Evolutionary conservation across 2,329 filamentous ascomycete species (phyloP), one percentile per base, ranked within the genome.

Genomic region (Trichoderma aggressivum): DNA sequence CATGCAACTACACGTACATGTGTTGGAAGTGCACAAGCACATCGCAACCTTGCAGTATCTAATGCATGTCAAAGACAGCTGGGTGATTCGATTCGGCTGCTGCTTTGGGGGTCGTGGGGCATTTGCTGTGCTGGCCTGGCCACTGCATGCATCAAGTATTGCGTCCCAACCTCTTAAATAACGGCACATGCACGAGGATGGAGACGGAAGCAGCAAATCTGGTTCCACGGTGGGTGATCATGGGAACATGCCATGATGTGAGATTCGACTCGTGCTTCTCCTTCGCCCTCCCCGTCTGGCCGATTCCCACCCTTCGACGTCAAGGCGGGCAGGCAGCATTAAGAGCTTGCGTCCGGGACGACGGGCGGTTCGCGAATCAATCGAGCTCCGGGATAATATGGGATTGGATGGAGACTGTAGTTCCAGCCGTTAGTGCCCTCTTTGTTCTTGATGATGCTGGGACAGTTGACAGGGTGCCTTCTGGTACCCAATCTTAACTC

Each of bases 71-170:
- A 58, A 70, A 21, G 21, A 47, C 32, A 36, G 39, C 67, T 63
- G 59, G 47, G 55, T 63, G 59, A 63, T 70, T 70, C 67, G 67
- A 63, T 70, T 70, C 67, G 67, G 67, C 67, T 63, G 67, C 21
- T 47, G n/a, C 18, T 30, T 34, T 63, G 24, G 43, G 21, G 21
- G 67, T 30, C 67, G 67, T 70, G 67, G 67, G 67, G 67, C 67
- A 24, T 47, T 36, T 63, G 58, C 32, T 63, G 55, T 26, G 67
- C 67, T 70, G 67, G 67, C 67, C 32, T 12, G 67, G 47, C 16
- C 58, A 63, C 32, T 47, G 34, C 64, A 59, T 68, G 53, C 64
- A 68, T 58, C n/a, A 24, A 12, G 14, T 10, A n/a, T 16, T 47
- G 53, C 43, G 30, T 63, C 47, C 67, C 67, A n/a, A 56, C 67